Evolutionary conservation across 2,329 filamentous ascomycete genomes (phyloP), one percentile per base, ranked within the genome.

Genomic region (Fusarium chlamydosporum): DNA sequence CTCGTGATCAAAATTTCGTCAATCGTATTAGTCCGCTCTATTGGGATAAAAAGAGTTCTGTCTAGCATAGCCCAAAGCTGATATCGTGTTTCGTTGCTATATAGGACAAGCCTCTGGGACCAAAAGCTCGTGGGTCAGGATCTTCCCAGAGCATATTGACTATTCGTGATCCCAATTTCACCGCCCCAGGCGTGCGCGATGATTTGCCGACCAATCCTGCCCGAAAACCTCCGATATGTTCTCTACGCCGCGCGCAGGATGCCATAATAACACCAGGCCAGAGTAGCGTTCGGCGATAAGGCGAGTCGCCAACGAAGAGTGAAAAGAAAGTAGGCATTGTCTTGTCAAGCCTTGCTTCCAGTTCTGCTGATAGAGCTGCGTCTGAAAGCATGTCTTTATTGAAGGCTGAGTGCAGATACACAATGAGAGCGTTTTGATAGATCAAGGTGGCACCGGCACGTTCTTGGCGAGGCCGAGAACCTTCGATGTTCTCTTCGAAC

Each of bases 81-180:
- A 62, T 42, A 12, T 62, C 47, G 7, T 62, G 59, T 11, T 62
- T 62, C 5, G 47, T 55, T 41, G 55, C 62, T 9, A 62, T n/a
- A 11, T 56, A 62, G 2, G 59, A 47, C 2, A 62, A 13, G 0
- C 59, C 59, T 6, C 59, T 9, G 3, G 59, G 59, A 1, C 59
- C 59, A 2, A 62, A 61, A 0, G 41, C 57, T 18, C 18, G 40
- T 6, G 59, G 41, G 12, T 62, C 59, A 0, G 59, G 41, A 5
- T 62, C 57, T 0, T 35, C 34, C 59, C 59, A 62, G 2, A 62
- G 27, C 1, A 62, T 15, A 1, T 61, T 47, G 2, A 62, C 47
- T 16, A 62, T 20, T 1, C 12, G 23, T 9, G 56, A 56, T 2
- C 59, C 59, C 15, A 37, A 41, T 18, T 62, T 62, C 1, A 62